Evolutionary conservation across 2,329 filamentous ascomycete genomes (phyloP).

Genomic region (Lachnellula cervina): DNA sequence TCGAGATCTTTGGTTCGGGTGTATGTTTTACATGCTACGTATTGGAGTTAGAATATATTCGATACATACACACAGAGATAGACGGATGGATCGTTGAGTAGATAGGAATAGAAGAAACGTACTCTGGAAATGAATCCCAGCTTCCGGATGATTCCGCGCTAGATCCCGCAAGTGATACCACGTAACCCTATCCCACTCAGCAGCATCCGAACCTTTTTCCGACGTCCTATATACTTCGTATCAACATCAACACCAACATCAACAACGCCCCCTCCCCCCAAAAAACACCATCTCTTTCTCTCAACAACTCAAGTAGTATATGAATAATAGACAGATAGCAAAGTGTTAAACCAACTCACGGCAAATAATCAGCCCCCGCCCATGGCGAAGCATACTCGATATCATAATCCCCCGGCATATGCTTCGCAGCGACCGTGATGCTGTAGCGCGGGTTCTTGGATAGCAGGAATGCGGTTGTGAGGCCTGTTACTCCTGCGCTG

Average conservation of each 20-base stretch:
- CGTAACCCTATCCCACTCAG: conserved; percentile 39
- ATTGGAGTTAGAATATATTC: conserved; percentile 20
- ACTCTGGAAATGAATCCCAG: conserved; percentile 74
- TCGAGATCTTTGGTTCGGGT: conserved; percentile 5
- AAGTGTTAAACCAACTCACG: too few species aligned
- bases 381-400: conserved; percentile 85
- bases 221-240: neutral
- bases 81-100: too few species aligned
- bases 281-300: neutral
- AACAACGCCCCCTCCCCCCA: too few species aligned
- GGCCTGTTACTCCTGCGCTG: conserved; percentile 55
- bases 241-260: too few species aligned
- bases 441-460: conserved; percentile 48
- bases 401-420: conserved; percentile 89
- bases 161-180: conserved; percentile 26
- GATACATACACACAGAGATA: conserved; percentile 31
- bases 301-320: too few species aligned
- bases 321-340: too few species aligned
- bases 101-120: conserved; percentile 10
- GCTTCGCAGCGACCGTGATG: conserved; percentile 71
- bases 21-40: neutral
- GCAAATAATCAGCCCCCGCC: conserved; percentile 68
- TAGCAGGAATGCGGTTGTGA: conserved; percentile 59
- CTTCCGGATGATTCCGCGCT: conserved; percentile 48
- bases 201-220: conserved; percentile 27